Percentiles rank a stretch among this genome's conserved stretches.
Conservation (phyloP, 2,329 filamentous ascomycete species). For the Chaetothyriales sp. region DNA sequence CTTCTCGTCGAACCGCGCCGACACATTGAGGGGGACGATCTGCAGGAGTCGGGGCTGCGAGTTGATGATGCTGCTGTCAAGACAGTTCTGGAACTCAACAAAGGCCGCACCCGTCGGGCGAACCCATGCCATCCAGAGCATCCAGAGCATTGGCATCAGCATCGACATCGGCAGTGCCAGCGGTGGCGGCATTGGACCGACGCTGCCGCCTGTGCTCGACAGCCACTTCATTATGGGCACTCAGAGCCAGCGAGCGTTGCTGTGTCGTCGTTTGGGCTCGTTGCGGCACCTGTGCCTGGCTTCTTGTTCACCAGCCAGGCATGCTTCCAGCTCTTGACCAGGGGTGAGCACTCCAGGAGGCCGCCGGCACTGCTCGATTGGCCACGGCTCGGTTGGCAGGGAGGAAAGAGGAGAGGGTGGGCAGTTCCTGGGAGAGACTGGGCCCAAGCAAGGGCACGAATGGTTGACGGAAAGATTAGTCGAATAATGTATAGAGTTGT, state of each 20-base stretch:
- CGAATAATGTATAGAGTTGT: background rate
- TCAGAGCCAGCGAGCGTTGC: too few relatives aligned
- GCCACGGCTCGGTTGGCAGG: background rate
- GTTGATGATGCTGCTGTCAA: slow-evolving; percentile 44
- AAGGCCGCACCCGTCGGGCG: slow-evolving; percentile 39
- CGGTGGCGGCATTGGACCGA: background rate
- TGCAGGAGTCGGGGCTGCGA: slow-evolving; percentile 52
- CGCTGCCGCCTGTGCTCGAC: background rate
- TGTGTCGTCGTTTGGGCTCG: background rate
- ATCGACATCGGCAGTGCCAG: background rate
- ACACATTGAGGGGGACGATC: slow-evolving; percentile 60
- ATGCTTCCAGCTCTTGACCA: background rate
- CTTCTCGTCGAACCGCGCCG: slow-evolving; percentile 55
- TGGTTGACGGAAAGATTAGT: background rate
- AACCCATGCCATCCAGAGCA: background rate
- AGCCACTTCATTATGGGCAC: background rate
- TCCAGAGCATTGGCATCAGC: background rate
- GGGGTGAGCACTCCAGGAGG: background rate
- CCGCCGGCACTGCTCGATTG: background rate
- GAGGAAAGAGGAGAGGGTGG: background rate
- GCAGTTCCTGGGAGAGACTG: too few relatives aligned
- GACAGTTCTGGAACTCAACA: slow-evolving; percentile 72
- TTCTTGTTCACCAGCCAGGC: background rate
- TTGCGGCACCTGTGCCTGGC: background rate
- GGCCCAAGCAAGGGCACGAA: background rate